Evolutionary conservation across 163 green algal genomes (phyloP).

Genomic region (Scenedesmus sp.): DNA sequence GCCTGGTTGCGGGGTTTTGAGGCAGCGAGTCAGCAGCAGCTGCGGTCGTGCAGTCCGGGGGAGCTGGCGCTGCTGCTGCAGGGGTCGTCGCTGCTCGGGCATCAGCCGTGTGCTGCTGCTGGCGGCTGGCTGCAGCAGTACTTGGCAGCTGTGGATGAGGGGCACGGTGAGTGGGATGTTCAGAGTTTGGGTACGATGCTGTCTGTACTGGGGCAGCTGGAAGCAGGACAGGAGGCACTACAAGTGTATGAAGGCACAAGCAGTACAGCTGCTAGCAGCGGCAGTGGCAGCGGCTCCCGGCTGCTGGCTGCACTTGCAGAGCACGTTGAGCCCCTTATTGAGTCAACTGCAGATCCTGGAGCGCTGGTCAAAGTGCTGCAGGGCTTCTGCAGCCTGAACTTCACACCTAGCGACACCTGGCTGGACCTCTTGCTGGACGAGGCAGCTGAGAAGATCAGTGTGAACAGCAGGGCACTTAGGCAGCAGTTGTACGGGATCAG

Average conservation of each 20-base stretch:
- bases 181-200: neutral
- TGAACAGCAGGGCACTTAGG: neutral
- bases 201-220: neutral
- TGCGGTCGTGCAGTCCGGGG: neutral
- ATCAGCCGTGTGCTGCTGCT: neutral
- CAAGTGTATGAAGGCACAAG: neutral
- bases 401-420: neutral
- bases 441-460: constrained; percentile 7
- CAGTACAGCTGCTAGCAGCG: constrained; percentile 4
- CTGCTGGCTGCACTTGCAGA: constrained; percentile 13
- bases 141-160: neutral
- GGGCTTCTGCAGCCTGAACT: neutral
- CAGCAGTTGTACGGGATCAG: neutral
- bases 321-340: constrained; percentile 9
- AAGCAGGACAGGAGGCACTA: neutral
- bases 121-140: constrained; percentile 6
- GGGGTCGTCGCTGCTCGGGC: constrained; percentile 7
- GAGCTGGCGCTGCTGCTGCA: constrained; percentile 20
- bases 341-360: constrained; percentile 5
- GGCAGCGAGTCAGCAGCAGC: neutral
- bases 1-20: constrained; percentile 7
- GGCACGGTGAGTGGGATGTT: neutral
- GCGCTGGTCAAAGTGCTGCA: constrained; percentile 1
- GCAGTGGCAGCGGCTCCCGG: neutral
- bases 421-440: constrained; percentile 37